Conservation (phyloP, 805 yeast genomes). For the Nakazawaea anatomiae region DNA sequence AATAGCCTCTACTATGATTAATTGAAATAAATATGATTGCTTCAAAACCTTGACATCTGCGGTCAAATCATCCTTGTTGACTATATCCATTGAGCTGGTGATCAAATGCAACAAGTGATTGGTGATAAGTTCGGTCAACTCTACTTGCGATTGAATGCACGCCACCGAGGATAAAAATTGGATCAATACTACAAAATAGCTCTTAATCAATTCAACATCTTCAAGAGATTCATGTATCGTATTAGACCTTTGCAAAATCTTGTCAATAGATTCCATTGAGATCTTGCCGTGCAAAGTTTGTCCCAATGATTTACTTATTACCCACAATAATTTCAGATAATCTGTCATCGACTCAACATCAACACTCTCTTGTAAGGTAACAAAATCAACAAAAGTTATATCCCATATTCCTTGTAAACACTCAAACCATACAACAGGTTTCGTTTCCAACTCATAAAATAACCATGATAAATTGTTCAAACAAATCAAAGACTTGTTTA, state of each 20-base stretch:
- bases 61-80: not conserved
- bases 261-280: conserved; percentile 21
- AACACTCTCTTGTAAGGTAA: not conserved
- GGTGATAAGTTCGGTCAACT: not conserved
- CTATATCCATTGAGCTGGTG: not conserved
- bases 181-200: conserved; percentile 16
- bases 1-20: conserved; percentile 45
- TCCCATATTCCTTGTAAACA: conserved; percentile 27
- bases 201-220: conserved; percentile 12
- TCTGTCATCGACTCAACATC: conserved; percentile 22
- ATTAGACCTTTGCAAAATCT: conserved; percentile 16
- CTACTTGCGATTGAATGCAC: conserved; percentile 1
- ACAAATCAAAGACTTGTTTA: conserved; percentile 53
- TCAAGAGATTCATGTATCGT: conserved; percentile 6
- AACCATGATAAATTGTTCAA: conserved; percentile 73
- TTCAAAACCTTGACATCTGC: not conserved
- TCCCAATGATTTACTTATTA: conserved; percentile 30
- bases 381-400: conserved; percentile 11
- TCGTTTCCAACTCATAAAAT: conserved; percentile 25
- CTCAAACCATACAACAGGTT: conserved; percentile 35
- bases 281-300: conserved; percentile 25
- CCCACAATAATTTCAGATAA: conserved; percentile 32
- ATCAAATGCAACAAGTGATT: conserved; percentile 3
- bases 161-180: conserved; percentile 22
- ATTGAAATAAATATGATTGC: conserved; percentile 16